These are phyloP conservation scores for Venturia aucupariae DNA, from an alignment of 2,329 filamentous ascomycete genomes.

Conservation along the genomic window DNA sequence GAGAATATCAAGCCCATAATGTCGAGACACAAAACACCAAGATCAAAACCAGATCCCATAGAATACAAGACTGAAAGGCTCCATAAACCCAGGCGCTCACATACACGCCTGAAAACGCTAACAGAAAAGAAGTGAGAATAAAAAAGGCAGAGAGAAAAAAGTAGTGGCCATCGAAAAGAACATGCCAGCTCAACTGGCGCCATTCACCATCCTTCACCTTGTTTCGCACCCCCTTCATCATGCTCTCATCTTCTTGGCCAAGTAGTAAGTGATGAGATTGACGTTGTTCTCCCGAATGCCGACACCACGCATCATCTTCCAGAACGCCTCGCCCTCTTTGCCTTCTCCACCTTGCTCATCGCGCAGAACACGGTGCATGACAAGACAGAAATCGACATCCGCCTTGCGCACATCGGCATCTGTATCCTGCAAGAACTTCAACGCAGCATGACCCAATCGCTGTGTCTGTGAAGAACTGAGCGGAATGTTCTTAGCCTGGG, in stretches of 20 bases:
- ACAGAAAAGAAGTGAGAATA: neutral
- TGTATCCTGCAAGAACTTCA: constrained; percentile 28
- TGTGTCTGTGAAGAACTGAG: constrained; percentile 27
- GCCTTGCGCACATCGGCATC: constrained; percentile 49
- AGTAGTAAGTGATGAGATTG: constrained; percentile 72
- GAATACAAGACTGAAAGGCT: neutral
- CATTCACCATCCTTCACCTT: neutral
- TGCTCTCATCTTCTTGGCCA: constrained; percentile 45
- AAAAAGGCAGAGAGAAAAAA: neutral
- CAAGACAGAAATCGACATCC: constrained; percentile 70
- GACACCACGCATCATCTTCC: constrained; percentile 51
- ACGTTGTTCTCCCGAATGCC: constrained; percentile 61
- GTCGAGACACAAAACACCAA: neutral
- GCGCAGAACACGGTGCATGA: constrained; percentile 42
- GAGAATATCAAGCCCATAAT: neutral
- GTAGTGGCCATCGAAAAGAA: neutral
- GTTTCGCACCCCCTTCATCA: neutral
- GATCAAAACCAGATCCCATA: constrained; percentile 1
- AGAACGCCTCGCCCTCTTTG: constrained; percentile 48
- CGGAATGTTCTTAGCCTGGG: constrained; percentile 23
- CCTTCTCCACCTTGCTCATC: constrained; percentile 40
- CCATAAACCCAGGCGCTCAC: neutral
- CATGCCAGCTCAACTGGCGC: neutral
- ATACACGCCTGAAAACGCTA: neutral
- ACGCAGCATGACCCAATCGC: constrained; percentile 30